phyloP scores from a whole-genome alignment of 2,329 filamentous ascomycete species.

The Beauveria sp. region DNA sequence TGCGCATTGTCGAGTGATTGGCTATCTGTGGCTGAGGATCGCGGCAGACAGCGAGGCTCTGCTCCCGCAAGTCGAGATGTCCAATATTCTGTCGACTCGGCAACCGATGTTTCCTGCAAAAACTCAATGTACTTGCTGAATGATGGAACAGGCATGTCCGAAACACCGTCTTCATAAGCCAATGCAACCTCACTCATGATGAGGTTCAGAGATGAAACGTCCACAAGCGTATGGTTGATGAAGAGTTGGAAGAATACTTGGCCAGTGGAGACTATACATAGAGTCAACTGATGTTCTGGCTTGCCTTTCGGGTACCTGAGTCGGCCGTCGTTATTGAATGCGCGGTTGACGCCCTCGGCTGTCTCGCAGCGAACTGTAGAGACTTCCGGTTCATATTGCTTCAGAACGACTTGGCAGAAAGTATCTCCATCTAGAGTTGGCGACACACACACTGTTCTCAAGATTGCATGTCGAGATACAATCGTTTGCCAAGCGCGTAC shows the following conservation, averaged over 20 bases:
- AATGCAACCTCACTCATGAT: neutral
- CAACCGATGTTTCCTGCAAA: neutral
- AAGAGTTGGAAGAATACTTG: neutral
- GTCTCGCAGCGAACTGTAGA: neutral
- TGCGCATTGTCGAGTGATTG: neutral
- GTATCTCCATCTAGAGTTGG: neutral
- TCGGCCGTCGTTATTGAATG: neutral
- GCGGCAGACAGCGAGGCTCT: neutral
- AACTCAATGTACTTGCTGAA: neutral
- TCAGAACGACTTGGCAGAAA: neutral
- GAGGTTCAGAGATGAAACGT: neutral
- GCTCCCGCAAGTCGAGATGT: neutral
- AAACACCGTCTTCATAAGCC: neutral
- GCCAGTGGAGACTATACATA: neutral
- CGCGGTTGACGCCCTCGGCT: neutral
- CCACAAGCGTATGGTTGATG: neutral
- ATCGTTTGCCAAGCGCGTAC: neutral
- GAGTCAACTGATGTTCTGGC: neutral
- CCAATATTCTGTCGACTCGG: neutral
- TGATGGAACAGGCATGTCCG: neutral
- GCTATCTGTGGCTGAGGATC: neutral
- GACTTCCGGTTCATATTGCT: neutral
- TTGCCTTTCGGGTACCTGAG: neutral
- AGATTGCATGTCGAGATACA: neutral
- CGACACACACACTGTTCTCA: neutral